Base-by-base conservation (phyloP, 306 rosid species). In the Mimosa pudica region DNA sequence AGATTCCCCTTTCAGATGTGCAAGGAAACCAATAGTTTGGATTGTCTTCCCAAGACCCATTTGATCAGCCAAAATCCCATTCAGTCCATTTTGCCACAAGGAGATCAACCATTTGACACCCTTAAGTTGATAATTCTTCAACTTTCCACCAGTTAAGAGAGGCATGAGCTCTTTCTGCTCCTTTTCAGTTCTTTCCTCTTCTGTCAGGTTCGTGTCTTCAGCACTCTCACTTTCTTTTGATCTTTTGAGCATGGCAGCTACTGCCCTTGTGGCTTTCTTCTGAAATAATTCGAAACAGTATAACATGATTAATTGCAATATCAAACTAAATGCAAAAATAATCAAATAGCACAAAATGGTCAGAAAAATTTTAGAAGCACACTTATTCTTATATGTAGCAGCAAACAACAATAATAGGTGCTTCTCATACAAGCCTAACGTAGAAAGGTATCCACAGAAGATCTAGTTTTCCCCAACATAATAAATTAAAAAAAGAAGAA, bases 1-100 rank as follows among this genome's bases (percentile, higher is more conserved):
- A 77, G 97, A 97, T 62, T 90, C 93, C 32, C 90, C 89, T 83
- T 91, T 96, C 11, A 96, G 81, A 89, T 96, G 99, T 57, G 97
- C 80, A 72, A 96, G 91, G 80, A 96, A 93, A 77, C 94, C 93
- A 79, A 96, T 93, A 7, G 99, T 91, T 82, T 96, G 99, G 81
- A 96, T 96, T 18, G 99, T 96, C 92, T 96, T 96, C 79, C 99
- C 99, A 52, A 96, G 99, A 77, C 99, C 99, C 99, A 96, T 96
- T 88, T 96, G 99, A 86, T 96, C 99, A 42, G 99, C 99, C 70
- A 96, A 98, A 84, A 96, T 96, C 75, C 99, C 99, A 79, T 96
- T 96, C 81, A 96, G 55, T 46, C 99, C 99, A 91, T 96, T 96
- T 88, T 96, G 98, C 99, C 99, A 96, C 79, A 96, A 82, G n/a